These are phyloP conservation scores for Phaffomyces opuntiae DNA, from an alignment of 805 yeast species.

Conservation along the genomic window DNA sequence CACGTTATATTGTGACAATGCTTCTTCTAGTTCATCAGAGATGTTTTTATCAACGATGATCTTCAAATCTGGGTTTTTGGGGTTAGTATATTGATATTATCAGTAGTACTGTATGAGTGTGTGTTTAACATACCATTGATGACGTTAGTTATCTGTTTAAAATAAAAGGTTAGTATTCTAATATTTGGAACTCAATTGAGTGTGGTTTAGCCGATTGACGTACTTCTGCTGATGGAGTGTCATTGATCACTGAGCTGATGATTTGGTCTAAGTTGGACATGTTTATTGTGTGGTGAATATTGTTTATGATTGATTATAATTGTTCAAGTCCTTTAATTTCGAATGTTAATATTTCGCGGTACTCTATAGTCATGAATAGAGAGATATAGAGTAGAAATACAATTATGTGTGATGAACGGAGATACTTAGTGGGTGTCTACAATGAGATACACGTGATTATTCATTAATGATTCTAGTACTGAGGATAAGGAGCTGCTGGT, in stretches of 20 bases:
- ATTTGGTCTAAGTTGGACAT: slow-evolving; percentile 11
- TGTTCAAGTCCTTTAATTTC: too few species aligned
- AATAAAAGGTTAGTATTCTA: neutral
- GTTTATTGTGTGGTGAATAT: neutral
- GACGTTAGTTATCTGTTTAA: slow-evolving; percentile 22
- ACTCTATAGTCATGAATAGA: too few species aligned
- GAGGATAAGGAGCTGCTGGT: slow-evolving; percentile 5
- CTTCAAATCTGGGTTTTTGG: slow-evolving; percentile 30
- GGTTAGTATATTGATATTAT: too few species aligned
- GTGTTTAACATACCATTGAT: slow-evolving; percentile 23
- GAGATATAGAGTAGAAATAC: too few species aligned
- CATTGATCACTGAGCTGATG: slow-evolving; percentile 29
- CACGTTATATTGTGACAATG: slow-evolving; percentile 35
- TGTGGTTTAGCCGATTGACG: slow-evolving; percentile 4
- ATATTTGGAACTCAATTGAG: neutral
- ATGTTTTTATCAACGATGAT: slow-evolving; percentile 34
- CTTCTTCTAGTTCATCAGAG: slow-evolving; percentile 26
- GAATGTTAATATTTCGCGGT: too few species aligned
- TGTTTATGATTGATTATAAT: too few species aligned
- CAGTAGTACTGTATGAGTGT: too few species aligned
- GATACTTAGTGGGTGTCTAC: too few species aligned
- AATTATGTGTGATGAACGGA: too few species aligned
- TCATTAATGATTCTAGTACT: neutral
- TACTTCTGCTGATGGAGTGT: slow-evolving; percentile 54
- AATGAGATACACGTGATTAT: neutral